Evolutionary conservation across 306 rosid species (phyloP), one percentile per base, ranked within the genome.

Genomic region (Gastrolobium villosum): DNA sequence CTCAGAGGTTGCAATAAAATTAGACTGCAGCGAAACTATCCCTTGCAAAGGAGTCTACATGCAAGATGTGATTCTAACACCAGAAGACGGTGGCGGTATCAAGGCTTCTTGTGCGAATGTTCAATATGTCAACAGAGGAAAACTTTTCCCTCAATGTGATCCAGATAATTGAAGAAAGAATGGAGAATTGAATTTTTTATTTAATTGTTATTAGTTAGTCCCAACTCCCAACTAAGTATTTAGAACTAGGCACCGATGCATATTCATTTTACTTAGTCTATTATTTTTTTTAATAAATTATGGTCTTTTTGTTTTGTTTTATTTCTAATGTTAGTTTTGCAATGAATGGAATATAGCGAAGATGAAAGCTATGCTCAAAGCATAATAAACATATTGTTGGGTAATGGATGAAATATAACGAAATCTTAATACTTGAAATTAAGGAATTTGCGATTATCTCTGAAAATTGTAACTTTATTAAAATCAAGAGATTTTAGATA

Each of bases 51-150:
- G 63, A 3, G 54, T 90, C 28, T 37, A 61, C 37, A 11, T 90
- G 39, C 65, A 59, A 67, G 72, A 90, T 13, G 84, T 90, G 9
- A 50, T 70, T 32, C 52, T 90, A 6, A 85, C 15, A 0, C 56
- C 54, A 4, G 53, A 75, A 11, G 81, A 34, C 3, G 62, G 43
- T 2, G 77, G 31, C 31, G 15, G n/a, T 7, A 60, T 65, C 7
- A 20, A 26, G 13, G 94, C 91, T 71, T 65, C 76, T 10, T 90
- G 91, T 73, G 67, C 65, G 43, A 87, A 86, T 72, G 90, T 77
- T 32, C 5, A 49, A 13, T 14, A 63, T 39, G 6, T 10, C 31
- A 70, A 53, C 2, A 82, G 15, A 40, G 90, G 87, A 45, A 66
- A 15, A 1, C 85, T 86, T 66, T 79, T 64, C 56, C 91, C 94